Evolutionary conservation across 2,329 filamentous ascomycete species (phyloP).

Genomic region (Amphichorda felina): DNA sequence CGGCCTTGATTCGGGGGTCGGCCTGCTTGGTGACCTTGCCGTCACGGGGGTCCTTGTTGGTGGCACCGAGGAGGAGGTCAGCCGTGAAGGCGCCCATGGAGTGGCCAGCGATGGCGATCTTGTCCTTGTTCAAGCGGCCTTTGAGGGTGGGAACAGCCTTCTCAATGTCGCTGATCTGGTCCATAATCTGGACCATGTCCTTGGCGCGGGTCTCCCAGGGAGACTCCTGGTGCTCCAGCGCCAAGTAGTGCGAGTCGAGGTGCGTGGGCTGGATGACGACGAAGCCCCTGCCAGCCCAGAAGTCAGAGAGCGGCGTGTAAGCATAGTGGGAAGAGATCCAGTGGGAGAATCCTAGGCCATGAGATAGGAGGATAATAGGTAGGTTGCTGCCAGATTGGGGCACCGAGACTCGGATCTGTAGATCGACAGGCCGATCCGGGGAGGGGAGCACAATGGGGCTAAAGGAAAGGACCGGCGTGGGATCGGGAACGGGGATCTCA

Average conservation of each 20-base stretch:
- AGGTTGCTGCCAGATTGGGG: slow-evolving; percentile 4
- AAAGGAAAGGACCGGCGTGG: slow-evolving; percentile 10
- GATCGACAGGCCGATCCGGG: slow-evolving; percentile 8
- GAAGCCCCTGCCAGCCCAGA: slow-evolving; percentile 14
- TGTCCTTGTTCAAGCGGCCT: slow-evolving; percentile 10
- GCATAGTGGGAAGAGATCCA: slow-evolving; percentile 13
- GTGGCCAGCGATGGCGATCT: slow-evolving; percentile 11
- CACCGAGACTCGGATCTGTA: slow-evolving; percentile 11
- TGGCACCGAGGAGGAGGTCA: slow-evolving; percentile 8
- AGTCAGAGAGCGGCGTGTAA: slow-evolving; percentile 12
- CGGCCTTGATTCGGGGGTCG: slow-evolving; percentile 12
- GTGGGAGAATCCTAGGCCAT: slow-evolving; percentile 13
- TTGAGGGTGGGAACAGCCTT: slow-evolving; percentile 9
- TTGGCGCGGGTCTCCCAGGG: slow-evolving; percentile 9
- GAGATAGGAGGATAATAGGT: slow-evolving; percentile 13
- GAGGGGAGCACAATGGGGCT: slow-evolving; percentile 10
- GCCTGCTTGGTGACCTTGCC: slow-evolving; percentile 5
- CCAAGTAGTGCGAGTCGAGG: slow-evolving; percentile 10
- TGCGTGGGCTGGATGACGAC: slow-evolving; percentile 15
- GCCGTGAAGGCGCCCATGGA: slow-evolving; percentile 11
- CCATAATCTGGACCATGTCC: slow-evolving; percentile 11
- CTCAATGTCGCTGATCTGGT: slow-evolving; percentile 11
- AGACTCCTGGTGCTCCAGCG: not conserved
- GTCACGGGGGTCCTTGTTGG: slow-evolving; percentile 11
- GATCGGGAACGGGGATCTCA: slow-evolving; percentile 8